Conservation (phyloP, 2,329 filamentous ascomycete genomes). For the Colletotrichum sublineola region DNA sequence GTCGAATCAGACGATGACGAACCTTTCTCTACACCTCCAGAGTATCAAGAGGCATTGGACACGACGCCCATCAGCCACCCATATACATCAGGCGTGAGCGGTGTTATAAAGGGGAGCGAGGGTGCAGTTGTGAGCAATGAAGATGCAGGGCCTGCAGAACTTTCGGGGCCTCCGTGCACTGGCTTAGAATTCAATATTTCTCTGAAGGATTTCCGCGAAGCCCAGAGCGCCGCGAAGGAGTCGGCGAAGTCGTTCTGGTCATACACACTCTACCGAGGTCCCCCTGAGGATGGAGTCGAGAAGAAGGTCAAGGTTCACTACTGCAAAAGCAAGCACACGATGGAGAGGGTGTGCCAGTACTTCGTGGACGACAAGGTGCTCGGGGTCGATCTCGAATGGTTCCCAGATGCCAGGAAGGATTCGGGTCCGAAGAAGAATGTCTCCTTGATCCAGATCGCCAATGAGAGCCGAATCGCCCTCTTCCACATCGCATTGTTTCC, state of each 20-base stretch:
- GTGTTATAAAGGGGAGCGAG: background rate
- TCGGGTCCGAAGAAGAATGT: slow-evolving; percentile 75
- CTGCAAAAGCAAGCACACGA: slow-evolving; percentile 75
- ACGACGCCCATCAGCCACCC: background rate
- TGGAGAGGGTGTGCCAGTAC: slow-evolving; percentile 74
- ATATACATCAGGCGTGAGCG: background rate
- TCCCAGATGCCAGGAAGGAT: slow-evolving; percentile 60
- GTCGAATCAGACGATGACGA: slow-evolving; percentile 29
- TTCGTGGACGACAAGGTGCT: slow-evolving; percentile 79
- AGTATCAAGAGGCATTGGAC: slow-evolving; percentile 10
- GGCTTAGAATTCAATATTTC: slow-evolving; percentile 62
- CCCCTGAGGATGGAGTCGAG: slow-evolving; percentile 54
- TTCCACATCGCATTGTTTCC: slow-evolving; percentile 82
- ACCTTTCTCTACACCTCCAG: slow-evolving; percentile 24
- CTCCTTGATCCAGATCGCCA: slow-evolving; percentile 86
- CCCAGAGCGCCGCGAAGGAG: slow-evolving; percentile 60
- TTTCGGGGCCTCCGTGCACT: slow-evolving; percentile 56
- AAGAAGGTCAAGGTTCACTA: slow-evolving; percentile 79
- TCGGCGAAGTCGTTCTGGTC: slow-evolving; percentile 73
- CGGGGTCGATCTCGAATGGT: slow-evolving; percentile 95
- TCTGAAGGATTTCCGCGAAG: slow-evolving; percentile 60
- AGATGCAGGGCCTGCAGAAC: slow-evolving; percentile 36
- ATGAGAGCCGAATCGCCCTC: slow-evolving; percentile 79
- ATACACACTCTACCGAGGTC: slow-evolving; percentile 74
- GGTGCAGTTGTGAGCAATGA: background rate